These are phyloP conservation scores for Petrea volubilis DNA, from an alignment of 257 asterid genomes.

Conservation along the genomic window DNA sequence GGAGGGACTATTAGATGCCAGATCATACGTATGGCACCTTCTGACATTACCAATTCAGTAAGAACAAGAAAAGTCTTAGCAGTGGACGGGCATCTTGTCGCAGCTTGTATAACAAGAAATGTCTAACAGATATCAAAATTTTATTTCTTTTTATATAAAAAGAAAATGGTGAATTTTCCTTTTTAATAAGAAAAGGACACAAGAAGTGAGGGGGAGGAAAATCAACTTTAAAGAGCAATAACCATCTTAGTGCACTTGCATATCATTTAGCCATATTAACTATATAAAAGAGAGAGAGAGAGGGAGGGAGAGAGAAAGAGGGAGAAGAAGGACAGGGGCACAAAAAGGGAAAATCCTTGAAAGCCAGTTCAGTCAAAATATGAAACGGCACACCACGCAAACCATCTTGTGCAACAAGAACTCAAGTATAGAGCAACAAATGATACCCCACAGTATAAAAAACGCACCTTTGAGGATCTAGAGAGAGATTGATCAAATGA, in stretches of 20 bases:
- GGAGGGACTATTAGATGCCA: not conserved
- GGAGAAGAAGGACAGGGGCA: not conserved
- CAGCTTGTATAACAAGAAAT: not conserved
- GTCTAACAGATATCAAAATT: not conserved
- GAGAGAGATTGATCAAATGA: not conserved
- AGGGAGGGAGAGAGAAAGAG: not conserved
- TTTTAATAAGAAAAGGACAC: not conserved
- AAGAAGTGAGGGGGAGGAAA: not conserved
- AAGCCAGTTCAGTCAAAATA: conserved; percentile 4
- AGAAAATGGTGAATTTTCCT: not conserved
- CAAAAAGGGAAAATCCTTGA: not conserved
- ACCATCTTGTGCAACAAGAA: not conserved
- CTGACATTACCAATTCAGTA: not conserved
- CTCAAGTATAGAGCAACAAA: not conserved
- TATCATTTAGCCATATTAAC: not conserved
- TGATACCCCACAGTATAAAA: not conserved
- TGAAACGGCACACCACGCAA: not conserved
- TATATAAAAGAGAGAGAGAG: not conserved
- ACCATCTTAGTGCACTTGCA: not conserved
- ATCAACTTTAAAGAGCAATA: not conserved
- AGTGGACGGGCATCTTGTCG: conserved; percentile 11
- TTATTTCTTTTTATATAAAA: not conserved
- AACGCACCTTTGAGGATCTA: not conserved
- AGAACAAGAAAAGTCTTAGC: not conserved
- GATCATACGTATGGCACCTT: too few relatives aligned